Conservation (phyloP, 78 protist species). For the Dictyostelium purpureum region DNA sequence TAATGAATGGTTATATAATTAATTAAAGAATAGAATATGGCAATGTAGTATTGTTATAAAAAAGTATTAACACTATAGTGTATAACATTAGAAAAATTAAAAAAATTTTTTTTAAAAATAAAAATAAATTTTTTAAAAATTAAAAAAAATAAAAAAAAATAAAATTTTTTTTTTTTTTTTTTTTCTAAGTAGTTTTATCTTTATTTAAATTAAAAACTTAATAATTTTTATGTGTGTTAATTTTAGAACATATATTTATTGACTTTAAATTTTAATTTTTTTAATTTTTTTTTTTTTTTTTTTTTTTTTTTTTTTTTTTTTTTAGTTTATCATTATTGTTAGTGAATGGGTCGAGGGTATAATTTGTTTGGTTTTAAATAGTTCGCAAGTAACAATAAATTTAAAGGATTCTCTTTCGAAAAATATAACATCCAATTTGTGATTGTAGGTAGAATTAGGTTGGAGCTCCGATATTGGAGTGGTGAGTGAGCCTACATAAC, state of each 20-base stretch:
- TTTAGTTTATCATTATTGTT: constrained; percentile 9
- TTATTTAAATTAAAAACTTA: too few relatives aligned
- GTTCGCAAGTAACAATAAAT: constrained; percentile 50
- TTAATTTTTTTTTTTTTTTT: not conserved
- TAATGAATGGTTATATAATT: too few relatives aligned
- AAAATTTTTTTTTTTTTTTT: too few relatives aligned
- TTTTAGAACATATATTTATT: not conserved
- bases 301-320: not conserved
- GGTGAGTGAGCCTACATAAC: constrained; percentile 69
- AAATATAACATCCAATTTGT: constrained; percentile 41
- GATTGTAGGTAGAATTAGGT: constrained; percentile 16
- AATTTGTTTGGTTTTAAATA: constrained; percentile 62
- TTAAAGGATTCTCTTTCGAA: constrained; percentile 59
- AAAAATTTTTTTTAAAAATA: too few relatives aligned
- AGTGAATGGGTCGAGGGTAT: constrained; percentile 34
- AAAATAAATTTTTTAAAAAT: too few relatives aligned
- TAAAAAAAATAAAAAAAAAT: too few relatives aligned
- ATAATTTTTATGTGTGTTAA: not conserved
- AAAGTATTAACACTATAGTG: too few relatives aligned
- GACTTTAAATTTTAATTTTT: not conserved
- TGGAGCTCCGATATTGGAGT: constrained; percentile 55
- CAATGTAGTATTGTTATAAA: too few relatives aligned
- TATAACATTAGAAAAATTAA: too few relatives aligned
- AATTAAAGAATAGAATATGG: too few relatives aligned
- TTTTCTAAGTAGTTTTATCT: too few relatives aligned